Base-by-base conservation (phyloP, 371 early-diverging fungal species). In the Lichtheimia corymbifera region DNA sequence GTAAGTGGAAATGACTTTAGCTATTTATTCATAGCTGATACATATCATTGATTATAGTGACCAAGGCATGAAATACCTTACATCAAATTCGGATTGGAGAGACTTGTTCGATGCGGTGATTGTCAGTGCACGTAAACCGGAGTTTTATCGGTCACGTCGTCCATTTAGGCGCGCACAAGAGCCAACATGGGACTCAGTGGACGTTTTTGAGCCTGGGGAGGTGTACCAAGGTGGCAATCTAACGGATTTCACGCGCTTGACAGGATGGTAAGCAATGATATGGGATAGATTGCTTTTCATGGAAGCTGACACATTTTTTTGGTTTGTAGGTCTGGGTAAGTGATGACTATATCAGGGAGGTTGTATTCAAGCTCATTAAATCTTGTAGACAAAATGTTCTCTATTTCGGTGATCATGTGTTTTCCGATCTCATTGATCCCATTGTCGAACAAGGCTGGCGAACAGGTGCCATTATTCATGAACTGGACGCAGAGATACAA, bases 341-440 rank as follows among this genome's bases (percentile, higher is more conserved):
- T 2, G 35, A 35, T 11, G 35, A 35, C 9, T 11, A 0, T 11
- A 6, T 35, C 35, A 35, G 9, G 35, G 35, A 35, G 11, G 22
- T 22, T 52, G 27, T 13, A 52, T n/a, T 24, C 27, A 13, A 15
- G 25, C 41, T 44, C 14, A 56, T 20, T 5, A 22, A 44, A 17
- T 20, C 25, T 27, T 14, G 40, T 43, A 77, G 87, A 15, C 82
- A 83, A 62, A 83, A 72, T 58, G 86, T 88, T 6, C 66, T 89
- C 28, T 89, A 89, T 63, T 78, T 89, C 67, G 89, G 89, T 47
- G 89, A 89, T 62, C 87, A 87, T 63, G 68, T 88, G 3, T 89
- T 82, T 64, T 87, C 86, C 17, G 89, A 89, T 60, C 66, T 89
- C 13, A 76, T 82, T 28, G 88, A 86, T 53, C 86, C 89, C 4